Conservation (phyloP, 306 rosid species). For the Vigna reflexopilosa region DNA sequence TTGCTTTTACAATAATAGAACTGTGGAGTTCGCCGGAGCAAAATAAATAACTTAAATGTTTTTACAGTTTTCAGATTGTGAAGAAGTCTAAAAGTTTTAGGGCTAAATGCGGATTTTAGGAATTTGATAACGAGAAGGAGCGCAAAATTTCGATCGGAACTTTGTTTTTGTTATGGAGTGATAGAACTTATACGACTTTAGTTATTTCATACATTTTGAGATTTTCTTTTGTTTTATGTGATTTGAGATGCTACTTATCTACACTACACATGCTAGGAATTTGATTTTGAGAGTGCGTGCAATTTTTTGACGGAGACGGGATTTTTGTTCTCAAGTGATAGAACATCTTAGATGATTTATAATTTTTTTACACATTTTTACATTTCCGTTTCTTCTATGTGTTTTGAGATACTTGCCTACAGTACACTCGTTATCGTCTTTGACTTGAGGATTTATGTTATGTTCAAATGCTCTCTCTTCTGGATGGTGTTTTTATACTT, state of each 20-base stretch:
- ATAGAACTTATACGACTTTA: background rate
- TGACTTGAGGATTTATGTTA: constrained; percentile 24
- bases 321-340: background rate
- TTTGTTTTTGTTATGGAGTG: constrained; percentile 1
- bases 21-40: background rate
- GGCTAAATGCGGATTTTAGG: constrained; percentile 29
- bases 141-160: background rate
- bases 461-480: constrained; percentile 15
- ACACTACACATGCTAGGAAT: constrained; percentile 6
- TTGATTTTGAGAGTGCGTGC: background rate
- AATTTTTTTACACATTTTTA: background rate
- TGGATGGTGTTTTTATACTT: constrained; percentile 44
- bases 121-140: background rate
- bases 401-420: background rate
- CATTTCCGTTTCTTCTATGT: constrained; percentile 7
- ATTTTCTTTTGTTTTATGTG: constrained; percentile 15
- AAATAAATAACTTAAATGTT: background rate
- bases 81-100: background rate
- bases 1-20: constrained; percentile 13
- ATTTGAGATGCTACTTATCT: constrained; percentile 9
- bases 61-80: background rate
- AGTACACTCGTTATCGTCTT: background rate
- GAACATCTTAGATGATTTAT: background rate
- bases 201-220: constrained; percentile 7
- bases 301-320: constrained; percentile 3